Conservation (phyloP, 2,329 filamentous ascomycete species). For the Aspergillus phoenicis region DNA sequence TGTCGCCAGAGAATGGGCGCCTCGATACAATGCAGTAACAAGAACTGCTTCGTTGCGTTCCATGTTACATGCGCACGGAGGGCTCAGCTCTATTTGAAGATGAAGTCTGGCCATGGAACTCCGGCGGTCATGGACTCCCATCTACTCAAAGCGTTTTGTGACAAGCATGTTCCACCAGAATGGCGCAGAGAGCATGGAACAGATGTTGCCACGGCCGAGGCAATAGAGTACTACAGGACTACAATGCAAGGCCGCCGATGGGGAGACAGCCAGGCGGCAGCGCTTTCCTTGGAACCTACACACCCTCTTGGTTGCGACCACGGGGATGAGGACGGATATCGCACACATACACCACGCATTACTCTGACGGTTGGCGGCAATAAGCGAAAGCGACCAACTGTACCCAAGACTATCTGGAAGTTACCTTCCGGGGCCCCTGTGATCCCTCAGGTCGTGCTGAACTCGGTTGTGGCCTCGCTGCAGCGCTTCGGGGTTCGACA, state of each 20-base stretch:
- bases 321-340: slow-evolving; percentile 47
- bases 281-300: slow-evolving; percentile 75
- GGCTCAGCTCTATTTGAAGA: slow-evolving; percentile 85
- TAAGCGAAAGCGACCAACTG: slow-evolving; percentile 58
- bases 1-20: slow-evolving; percentile 97
- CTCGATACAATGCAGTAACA: slow-evolving; percentile 97
- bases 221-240: slow-evolving; percentile 85
- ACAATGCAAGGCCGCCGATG: slow-evolving; percentile 88
- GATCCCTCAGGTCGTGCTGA: slow-evolving; percentile 84
- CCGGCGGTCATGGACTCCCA: slow-evolving; percentile 77
- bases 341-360: slow-evolving; percentile 49
- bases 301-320: slow-evolving; percentile 62
- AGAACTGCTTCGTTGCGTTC: slow-evolving; percentile 94
- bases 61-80: slow-evolving; percentile 93
- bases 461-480: slow-evolving; percentile 80
- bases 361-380: slow-evolving; percentile 59
- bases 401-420: slow-evolving; percentile 77
- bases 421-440: slow-evolving; percentile 92
- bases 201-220: slow-evolving; percentile 74
- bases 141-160: slow-evolving; percentile 90
- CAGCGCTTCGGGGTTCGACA: slow-evolving; percentile 81
- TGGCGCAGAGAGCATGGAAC: slow-evolving; percentile 87
- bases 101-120: slow-evolving; percentile 88
- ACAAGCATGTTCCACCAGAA: slow-evolving; percentile 88
- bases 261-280: slow-evolving; percentile 86